Conservation (phyloP, 2,329 filamentous ascomycete genomes). For the Capronia coronata region DNA sequence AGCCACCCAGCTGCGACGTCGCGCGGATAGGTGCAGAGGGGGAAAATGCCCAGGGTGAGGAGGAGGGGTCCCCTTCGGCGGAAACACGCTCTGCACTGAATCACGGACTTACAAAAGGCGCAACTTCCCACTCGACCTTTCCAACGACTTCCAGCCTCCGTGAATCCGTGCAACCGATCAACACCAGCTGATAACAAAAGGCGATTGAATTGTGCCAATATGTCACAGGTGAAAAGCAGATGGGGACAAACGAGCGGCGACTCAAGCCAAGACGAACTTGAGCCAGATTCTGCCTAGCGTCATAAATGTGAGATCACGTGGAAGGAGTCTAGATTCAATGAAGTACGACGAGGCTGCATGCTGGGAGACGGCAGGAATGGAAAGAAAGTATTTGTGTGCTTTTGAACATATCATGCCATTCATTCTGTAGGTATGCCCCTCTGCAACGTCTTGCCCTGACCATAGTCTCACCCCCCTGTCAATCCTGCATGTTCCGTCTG, state of each 20-base stretch:
- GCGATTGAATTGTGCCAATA: conserved; percentile 3
- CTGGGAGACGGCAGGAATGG: no score
- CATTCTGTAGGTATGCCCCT: not conserved
- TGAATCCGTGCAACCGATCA: conserved; percentile 21
- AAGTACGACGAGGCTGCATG: no score
- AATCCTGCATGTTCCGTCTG: not conserved
- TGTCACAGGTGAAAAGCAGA: not conserved
- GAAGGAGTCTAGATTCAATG: no score
- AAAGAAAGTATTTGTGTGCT: not conserved
- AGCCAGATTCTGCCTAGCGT: not conserved
- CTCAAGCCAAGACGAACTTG: conserved; percentile 6
- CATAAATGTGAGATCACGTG: not conserved
- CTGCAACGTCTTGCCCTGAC: not conserved
- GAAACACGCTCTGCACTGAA: not conserved
- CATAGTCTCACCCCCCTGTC: not conserved
- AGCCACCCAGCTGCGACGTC: conserved; percentile 10
- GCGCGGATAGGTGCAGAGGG: conserved; percentile 21
- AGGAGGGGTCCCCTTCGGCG: conserved; percentile 1
- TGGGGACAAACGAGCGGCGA: conserved; percentile 1
- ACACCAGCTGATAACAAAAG: conserved; percentile 21
- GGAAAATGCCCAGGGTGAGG: conserved; percentile 6
- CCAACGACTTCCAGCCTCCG: conserved; percentile 28
- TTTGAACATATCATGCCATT: not conserved
- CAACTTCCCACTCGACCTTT: conserved; percentile 28
- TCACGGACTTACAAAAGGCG: conserved; percentile 19